Evolutionary conservation across 768 basidiomycete species (phyloP).

Genomic region (Lactifluus subvellereus): DNA sequence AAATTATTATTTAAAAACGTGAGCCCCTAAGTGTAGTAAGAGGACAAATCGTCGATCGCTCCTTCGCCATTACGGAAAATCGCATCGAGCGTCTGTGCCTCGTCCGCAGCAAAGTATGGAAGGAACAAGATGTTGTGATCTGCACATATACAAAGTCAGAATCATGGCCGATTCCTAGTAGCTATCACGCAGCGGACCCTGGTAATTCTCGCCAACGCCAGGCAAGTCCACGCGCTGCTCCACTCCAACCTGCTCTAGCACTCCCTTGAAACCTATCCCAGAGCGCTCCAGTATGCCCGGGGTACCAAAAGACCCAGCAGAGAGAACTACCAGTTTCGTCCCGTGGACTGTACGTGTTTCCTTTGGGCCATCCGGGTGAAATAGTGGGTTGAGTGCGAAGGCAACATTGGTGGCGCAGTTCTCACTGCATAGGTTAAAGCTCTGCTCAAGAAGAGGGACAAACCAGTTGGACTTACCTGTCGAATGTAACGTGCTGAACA

Average conservation of each 20-base stretch:
- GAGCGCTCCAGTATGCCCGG: conserved; percentile 52
- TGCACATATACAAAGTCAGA: conserved; percentile 4
- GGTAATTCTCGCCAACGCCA: conserved; percentile 41
- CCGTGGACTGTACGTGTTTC: conserved; percentile 28
- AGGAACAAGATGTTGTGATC: conserved; percentile 20
- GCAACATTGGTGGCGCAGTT: conserved; percentile 37
- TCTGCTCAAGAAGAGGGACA: not conserved
- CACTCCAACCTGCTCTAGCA: conserved; percentile 31
- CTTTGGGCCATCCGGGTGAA: conserved; percentile 23
- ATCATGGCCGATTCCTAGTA: not conserved
- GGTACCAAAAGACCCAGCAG: conserved; percentile 39
- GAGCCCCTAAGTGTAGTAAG: not conserved
- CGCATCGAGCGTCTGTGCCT: conserved; percentile 25
- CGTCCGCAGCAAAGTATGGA: conserved; percentile 20
- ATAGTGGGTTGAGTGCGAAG: conserved; percentile 29
- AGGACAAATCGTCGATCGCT: conserved; percentile 23
- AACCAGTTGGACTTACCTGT: conserved; percentile 28
- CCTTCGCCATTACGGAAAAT: conserved; percentile 19
- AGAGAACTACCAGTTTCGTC: conserved; percentile 35
- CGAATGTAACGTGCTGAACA: conserved; percentile 34
- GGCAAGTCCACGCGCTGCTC: conserved; percentile 34
- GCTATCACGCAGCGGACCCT: conserved; percentile 27
- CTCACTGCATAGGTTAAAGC: conserved; percentile 24
- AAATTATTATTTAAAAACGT: not conserved
- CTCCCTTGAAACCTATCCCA: conserved; percentile 34